Evolutionary conservation across 2,329 filamentous ascomycete species (phyloP).

Genomic region (Colletotrichum sp.): DNA sequence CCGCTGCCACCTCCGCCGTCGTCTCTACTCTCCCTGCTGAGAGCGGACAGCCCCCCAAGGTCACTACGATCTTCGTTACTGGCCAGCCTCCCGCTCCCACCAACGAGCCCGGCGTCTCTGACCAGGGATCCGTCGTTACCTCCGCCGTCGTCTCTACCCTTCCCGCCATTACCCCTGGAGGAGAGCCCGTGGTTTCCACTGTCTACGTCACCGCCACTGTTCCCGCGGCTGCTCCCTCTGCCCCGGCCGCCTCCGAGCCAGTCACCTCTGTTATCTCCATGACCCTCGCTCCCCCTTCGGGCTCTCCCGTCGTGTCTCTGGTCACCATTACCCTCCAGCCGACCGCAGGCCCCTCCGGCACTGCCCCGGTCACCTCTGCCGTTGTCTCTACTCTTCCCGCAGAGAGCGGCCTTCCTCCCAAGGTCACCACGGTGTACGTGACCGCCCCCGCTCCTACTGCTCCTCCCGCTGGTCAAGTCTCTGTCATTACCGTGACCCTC

Average conservation of each 20-base stretch:
- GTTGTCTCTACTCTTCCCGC: conserved; percentile 16
- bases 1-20: neutral
- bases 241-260: neutral
- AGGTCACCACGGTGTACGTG: conserved; percentile 13
- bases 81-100: neutral
- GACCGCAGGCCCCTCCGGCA: neutral
- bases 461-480: neutral
- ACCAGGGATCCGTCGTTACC: neutral
- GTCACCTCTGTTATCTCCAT: conserved; percentile 20
- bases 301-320: conserved; percentile 5
- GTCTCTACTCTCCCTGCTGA: conserved; percentile 4
- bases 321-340: conserved; percentile 20
- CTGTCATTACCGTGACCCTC: conserved; percentile 21
- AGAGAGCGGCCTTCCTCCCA: neutral
- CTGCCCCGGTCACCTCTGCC: conserved; percentile 2
- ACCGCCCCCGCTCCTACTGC: conserved; percentile 6
- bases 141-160: neutral
- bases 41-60: neutral
- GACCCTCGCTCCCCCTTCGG: conserved; percentile 7
- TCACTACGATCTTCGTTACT: conserved; percentile 3
- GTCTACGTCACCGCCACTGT: neutral
- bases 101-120: neutral
- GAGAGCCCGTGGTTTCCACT: neutral
- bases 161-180: neutral
- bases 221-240: neutral